Evolutionary conservation across 805 yeast species (phyloP), one percentile per base, ranked within the genome.

Genomic region (Brettanomyces naardenensis): DNA sequence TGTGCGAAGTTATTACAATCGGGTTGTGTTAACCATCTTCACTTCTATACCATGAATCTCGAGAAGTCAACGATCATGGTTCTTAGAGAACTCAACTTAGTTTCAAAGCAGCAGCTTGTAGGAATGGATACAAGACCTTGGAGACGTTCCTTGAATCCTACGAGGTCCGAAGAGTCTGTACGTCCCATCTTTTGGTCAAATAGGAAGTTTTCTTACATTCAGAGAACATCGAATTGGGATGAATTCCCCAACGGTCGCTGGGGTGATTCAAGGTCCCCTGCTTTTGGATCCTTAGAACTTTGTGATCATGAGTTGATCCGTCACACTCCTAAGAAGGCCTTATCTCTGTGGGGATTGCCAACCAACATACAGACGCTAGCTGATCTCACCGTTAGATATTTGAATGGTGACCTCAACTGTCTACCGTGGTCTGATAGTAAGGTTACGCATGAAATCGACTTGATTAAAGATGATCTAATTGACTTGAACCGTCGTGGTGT

Each of bases 191-290:
- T 90, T 61, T 90, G 97, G 97, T 83, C 86, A 57, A 83, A 87
- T 59, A 77, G 97, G 66, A 89, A 89, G 52, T 83, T 82, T 59
- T 79, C 95, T 13, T 90, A 90, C 58, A 78, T 87, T 44, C 74
- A 87, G 34, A 73, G 97, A 59, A 90, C 97, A 6, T 77, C 92
- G 19, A 80, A 82, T 40, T 92, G 98, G 88, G 98, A 92, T 63
- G 98, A 92, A 60, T 92, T 90, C 55, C 98, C 98, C 36, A 92
- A 90, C 60, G 98, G 98, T 43, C 73, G 98, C 65, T 92, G 96
- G 89, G 98, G 98, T 52, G 97, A 92, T 58, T 85, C 97, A 3
- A 71, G 95, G 42, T 92, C 97, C 31, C 98, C 98, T 4, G 97
- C 97, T 2, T 89, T 83, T 62, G 95, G 95, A 52, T 94, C 85